These are phyloP conservation scores for Pseudogymnoascus sp. DNA, from an alignment of 2,329 filamentous ascomycete genomes.

Conservation along the genomic window DNA sequence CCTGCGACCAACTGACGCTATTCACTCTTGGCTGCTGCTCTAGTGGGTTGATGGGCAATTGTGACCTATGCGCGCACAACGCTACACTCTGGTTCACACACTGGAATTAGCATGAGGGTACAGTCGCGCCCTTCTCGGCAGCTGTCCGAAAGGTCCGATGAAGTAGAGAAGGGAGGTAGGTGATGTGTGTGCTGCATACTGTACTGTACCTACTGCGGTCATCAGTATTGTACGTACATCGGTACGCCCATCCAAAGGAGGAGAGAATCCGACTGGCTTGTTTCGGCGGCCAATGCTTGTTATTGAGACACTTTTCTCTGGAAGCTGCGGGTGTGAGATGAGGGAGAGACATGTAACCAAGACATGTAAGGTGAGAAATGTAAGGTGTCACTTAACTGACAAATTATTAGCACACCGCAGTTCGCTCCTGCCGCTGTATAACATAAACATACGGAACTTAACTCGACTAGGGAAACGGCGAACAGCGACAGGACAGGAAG, in stretches of 20 bases:
- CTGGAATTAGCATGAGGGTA: too few relatives aligned
- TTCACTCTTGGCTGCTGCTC: neutral
- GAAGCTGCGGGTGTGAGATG: neutral
- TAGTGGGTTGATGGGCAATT: neutral
- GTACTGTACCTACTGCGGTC: neutral
- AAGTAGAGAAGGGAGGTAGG: too few relatives aligned
- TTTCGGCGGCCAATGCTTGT: neutral
- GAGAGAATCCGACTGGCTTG: neutral
- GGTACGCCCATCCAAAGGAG: neutral
- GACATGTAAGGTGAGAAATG: slow-evolving; percentile 4
- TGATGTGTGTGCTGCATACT: neutral
- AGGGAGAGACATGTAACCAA: neutral
- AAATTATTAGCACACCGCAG: neutral
- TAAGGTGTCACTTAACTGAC: slow-evolving; percentile 1
- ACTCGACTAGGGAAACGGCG: too few relatives aligned
- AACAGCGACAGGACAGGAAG: too few relatives aligned
- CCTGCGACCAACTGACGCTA: neutral
- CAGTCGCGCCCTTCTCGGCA: neutral
- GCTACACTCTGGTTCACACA: neutral
- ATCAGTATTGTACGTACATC: neutral
- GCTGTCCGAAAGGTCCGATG: neutral
- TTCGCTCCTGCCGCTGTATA: neutral
- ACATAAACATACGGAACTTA: too few relatives aligned
- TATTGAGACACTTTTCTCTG: neutral
- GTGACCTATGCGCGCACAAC: neutral